Percentiles rank a stretch among this genome's conserved stretches.
Conservation (phyloP, 345 rosid species). For the Eucalyptus decipiens region DNA sequence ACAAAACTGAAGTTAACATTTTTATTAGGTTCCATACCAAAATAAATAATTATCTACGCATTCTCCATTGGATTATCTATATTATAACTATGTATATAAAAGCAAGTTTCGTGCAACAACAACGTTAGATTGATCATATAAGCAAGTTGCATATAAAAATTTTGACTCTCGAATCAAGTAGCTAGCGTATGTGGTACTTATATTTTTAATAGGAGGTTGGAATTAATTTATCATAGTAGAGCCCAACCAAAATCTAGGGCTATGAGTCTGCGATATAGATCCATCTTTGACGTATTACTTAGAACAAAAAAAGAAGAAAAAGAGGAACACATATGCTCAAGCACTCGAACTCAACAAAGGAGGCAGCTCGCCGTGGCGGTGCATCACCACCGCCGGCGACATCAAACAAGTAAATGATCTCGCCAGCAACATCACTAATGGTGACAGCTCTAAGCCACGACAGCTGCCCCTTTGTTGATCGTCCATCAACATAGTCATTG, state of each 20-base stretch:
- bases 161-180: neutral
- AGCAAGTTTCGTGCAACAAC: neutral
- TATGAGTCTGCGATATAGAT: neutral
- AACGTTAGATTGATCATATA: neutral
- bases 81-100: neutral
- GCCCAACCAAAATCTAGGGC: neutral
- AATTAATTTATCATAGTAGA: neutral
- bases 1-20: neutral
- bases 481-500: neutral
- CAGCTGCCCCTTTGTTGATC: neutral
- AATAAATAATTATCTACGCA: neutral
- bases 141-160: neutral
- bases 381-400: neutral
- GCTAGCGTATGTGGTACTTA: fast-evolving
- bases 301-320: neutral
- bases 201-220: neutral
- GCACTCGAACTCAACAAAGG: neutral
- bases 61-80: neutral
- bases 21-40: neutral
- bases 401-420: neutral
- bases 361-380: neutral
- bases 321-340: neutral
- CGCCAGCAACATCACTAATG: neutral
- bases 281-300: neutral
- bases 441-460: neutral